Percentiles rank a stretch among this genome's conserved stretches.
These are phyloP conservation scores for Pterula multifida DNA, from an alignment of 1,284 basidiomycete genomes.

Conservation along the genomic window DNA sequence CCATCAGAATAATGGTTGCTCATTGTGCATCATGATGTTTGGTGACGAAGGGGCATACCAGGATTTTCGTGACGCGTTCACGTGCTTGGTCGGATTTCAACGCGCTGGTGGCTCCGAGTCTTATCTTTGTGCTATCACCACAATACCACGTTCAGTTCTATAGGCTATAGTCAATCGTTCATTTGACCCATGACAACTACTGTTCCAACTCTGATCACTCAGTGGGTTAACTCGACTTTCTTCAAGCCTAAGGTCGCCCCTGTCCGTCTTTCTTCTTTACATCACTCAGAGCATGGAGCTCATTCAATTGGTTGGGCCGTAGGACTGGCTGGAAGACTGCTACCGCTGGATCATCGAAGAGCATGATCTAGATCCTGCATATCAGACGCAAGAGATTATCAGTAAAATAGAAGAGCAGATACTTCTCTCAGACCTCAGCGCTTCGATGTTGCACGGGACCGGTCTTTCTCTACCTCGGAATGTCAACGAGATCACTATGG, in stretches of 20 bases:
- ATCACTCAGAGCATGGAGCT: not conserved
- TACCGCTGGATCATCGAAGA: conserved; percentile 48
- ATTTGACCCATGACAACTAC: not conserved
- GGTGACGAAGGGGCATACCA: too few relatives aligned
- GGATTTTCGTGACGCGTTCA: too few relatives aligned
- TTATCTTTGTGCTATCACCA: not conserved
- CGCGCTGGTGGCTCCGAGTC: not conserved
- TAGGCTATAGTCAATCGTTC: not conserved
- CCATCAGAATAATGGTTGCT: too few relatives aligned
- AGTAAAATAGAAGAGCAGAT: conserved; percentile 49
- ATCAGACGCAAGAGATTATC: conserved; percentile 35
- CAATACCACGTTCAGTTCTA: not conserved
- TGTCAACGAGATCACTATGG: conserved; percentile 24
- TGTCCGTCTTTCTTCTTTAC: not conserved
- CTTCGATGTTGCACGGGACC: conserved; percentile 56
- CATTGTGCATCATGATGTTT: too few relatives aligned
- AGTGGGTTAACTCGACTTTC: not conserved
- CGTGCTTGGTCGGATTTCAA: not conserved
- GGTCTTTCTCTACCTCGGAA: conserved; percentile 38
- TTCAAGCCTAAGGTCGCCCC: not conserved
- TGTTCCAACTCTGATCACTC: not conserved
- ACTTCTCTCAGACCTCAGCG: conserved; percentile 54
- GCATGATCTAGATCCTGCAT: conserved; percentile 30
- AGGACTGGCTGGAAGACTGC: conserved; percentile 69
- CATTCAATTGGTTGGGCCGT: not conserved